Evolutionary conservation across 768 basidiomycete species (phyloP).

Genomic region (Pholiota molesta): DNA sequence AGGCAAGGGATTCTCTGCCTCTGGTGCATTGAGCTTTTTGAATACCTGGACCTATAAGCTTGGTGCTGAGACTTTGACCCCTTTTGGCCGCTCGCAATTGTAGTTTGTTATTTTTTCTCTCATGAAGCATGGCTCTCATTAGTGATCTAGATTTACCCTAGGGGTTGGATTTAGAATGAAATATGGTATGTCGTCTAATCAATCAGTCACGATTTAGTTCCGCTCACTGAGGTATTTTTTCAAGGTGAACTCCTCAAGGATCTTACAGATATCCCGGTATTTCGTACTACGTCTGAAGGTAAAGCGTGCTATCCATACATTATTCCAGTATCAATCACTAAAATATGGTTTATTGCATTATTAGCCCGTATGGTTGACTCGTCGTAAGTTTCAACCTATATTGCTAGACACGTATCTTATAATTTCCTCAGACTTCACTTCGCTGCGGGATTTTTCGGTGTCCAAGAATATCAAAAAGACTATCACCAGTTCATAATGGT

Average conservation of each 20-base stretch:
- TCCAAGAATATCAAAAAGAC: constrained; percentile 48
- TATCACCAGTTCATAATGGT: constrained; percentile 68
- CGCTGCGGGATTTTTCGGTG: constrained; percentile 63
- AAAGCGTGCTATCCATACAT: constrained; percentile 4
- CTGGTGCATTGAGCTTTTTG: constrained; percentile 63
- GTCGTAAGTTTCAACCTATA: constrained; percentile 30
- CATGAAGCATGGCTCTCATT: background rate
- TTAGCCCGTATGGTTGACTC: constrained; percentile 57
- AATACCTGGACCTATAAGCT: constrained; percentile 79
- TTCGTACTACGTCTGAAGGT: constrained; percentile 64
- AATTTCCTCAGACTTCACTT: constrained; percentile 40
- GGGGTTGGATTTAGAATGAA: constrained; percentile 62
- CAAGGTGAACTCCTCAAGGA: constrained; percentile 39
- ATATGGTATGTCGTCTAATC: constrained; percentile 48
- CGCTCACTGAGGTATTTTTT: background rate
- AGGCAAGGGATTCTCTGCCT: constrained; percentile 46
- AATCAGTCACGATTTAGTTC: background rate
- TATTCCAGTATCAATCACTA: constrained; percentile 9
- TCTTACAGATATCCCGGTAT: constrained; percentile 57
- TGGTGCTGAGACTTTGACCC: constrained; percentile 75
- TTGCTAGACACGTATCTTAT: background rate
- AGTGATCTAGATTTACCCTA: constrained; percentile 40
- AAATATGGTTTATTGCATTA: background rate
- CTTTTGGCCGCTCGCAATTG: constrained; percentile 75
- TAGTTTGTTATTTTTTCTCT: constrained; percentile 34